These are phyloP conservation scores for Tetrastigma voinierianum DNA, from an alignment of 164 flowering plant species.

Conservation along the genomic window DNA sequence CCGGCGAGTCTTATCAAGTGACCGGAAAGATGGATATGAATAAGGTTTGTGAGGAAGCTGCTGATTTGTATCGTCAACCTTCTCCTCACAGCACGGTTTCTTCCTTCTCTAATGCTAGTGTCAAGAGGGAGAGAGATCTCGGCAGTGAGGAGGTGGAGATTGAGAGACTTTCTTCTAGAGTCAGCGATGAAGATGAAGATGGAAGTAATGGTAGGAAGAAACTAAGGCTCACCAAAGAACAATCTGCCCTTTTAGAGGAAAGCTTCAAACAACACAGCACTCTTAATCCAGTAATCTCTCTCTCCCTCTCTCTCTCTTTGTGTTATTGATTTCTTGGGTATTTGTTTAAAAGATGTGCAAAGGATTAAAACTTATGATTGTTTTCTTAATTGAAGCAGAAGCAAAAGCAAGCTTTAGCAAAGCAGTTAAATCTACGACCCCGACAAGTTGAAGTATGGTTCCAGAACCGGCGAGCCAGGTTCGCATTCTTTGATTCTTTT, in stretches of 20 bases:
- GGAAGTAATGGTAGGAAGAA: constrained; percentile 67
- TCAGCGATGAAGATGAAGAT: constrained; percentile 75
- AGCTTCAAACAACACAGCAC: constrained; percentile 85
- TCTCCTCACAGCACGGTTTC: constrained; percentile 57
- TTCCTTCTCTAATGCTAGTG: constrained; percentile 62
- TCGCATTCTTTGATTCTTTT: background rate
- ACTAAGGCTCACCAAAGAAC: constrained; percentile 82
- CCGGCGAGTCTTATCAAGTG: constrained; percentile 25
- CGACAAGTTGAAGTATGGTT: constrained; percentile 93
- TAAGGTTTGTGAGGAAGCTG: constrained; percentile 9
- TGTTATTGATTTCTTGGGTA: background rate
- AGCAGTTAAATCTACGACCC: constrained; percentile 66
- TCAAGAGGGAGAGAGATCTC: constrained; percentile 70
- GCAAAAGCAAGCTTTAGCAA: constrained; percentile 78
- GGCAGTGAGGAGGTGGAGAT: constrained; percentile 42
- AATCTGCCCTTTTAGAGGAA: constrained; percentile 83
- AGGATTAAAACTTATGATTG: background rate
- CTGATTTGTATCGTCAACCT: constrained; percentile 31
- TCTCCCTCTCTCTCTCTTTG: constrained; percentile 10
- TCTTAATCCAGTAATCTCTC: constrained; percentile 69
- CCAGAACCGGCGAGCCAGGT: constrained; percentile 89
- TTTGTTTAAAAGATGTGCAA: too few relatives aligned
- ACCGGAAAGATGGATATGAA: constrained; percentile 1
- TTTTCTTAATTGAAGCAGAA: constrained; percentile 47
- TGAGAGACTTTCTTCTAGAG: constrained; percentile 42